A percentile compares a stretch with the other conserved stretches of the same genome.
phyloP scores from a whole-genome alignment of 2,329 filamentous ascomycete genomes.

The Fusarium caatingaense region DNA sequence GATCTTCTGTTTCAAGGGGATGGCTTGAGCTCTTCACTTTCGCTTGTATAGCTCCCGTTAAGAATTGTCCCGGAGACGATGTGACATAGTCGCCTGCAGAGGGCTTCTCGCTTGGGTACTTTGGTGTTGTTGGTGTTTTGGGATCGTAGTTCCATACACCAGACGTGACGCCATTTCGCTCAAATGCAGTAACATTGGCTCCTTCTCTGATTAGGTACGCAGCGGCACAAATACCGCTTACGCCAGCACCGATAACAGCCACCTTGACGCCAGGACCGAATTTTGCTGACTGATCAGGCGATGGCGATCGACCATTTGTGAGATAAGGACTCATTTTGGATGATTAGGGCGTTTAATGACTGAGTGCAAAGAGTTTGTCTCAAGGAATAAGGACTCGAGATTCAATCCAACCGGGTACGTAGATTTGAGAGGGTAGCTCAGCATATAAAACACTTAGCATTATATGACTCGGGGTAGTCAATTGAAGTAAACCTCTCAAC shows the following conservation, averaged over 20 bases:
- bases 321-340: constrained; percentile 32
- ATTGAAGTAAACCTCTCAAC: background rate
- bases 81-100: constrained; percentile 46
- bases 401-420: background rate
- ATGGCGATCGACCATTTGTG: constrained; percentile 12
- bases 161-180: constrained; percentile 49
- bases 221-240: constrained; percentile 54
- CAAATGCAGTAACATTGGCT: constrained; percentile 53
- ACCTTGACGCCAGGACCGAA: constrained; percentile 42
- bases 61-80: constrained; percentile 25
- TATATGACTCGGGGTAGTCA: background rate
- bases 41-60: no score
- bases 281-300: background rate
- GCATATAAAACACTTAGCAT: background rate
- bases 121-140: constrained; percentile 44
- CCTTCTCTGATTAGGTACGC: constrained; percentile 53
- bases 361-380: no score
- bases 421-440: background rate
- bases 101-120: constrained; percentile 49
- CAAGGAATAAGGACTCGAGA: fast-evolving
- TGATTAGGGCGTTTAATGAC: background rate
- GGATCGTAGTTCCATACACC: constrained; percentile 56
- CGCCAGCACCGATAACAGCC: constrained; percentile 55
- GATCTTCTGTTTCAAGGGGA: background rate
- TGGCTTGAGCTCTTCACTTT: background rate